Evolutionary conservation across 2,329 filamentous ascomycete species (phyloP).

Genomic region (Fusarium chaquense): DNA sequence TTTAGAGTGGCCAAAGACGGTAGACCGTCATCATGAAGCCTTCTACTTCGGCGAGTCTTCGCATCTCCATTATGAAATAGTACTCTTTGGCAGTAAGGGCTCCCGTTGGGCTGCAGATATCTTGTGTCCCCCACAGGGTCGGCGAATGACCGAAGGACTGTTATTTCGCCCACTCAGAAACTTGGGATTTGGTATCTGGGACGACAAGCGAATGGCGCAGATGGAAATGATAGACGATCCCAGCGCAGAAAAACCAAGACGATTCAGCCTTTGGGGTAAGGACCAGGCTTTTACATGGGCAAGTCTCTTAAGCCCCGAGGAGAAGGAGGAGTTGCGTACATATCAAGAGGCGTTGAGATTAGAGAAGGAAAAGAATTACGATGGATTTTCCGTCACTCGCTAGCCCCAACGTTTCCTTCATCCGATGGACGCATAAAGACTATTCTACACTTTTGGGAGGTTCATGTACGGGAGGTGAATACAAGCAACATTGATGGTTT

Average conservation of each 20-base stretch:
- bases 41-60: slow-evolving; percentile 1
- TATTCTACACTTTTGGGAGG: no score
- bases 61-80: slow-evolving; percentile 11
- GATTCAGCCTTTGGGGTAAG: slow-evolving; percentile 24
- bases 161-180: slow-evolving; percentile 28
- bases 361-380: not conserved
- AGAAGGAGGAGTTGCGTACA: slow-evolving; percentile 10
- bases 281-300: slow-evolving; percentile 38
- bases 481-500: no score
- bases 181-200: slow-evolving; percentile 29
- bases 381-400: no score
- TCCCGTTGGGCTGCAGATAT: slow-evolving; percentile 1
- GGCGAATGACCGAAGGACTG: slow-evolving; percentile 15
- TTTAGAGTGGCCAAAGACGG: slow-evolving; percentile 1
- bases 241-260: not conserved
- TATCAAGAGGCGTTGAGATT: slow-evolving; percentile 6
- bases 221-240: slow-evolving; percentile 37
- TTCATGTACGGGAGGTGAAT: no score
- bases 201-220: slow-evolving; percentile 23
- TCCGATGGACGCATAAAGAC: no score
- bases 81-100: slow-evolving; percentile 12
- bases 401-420: no score
- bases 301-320: slow-evolving; percentile 13
- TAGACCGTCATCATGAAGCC: slow-evolving; percentile 2
- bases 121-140: not conserved